Base-by-base conservation (phyloP, 2,329 filamentous ascomycete species). In the Beauveria sp. region DNA sequence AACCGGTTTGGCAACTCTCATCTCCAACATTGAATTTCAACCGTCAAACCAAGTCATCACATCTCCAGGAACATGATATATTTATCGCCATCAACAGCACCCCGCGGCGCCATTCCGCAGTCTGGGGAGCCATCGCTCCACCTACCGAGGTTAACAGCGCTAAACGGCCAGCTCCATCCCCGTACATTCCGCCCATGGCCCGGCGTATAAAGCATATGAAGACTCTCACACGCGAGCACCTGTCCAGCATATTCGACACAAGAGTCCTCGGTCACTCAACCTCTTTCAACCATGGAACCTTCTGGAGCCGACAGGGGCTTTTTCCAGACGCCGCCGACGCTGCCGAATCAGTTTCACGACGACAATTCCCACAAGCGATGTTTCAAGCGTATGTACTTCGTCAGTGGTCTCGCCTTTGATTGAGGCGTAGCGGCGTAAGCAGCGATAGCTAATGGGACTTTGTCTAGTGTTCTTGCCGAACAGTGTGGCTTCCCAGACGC, bases 331-430 rank as follows among this genome's bases (percentile, higher is more conserved):
- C 72, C 77, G 4, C 81, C 79, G 2, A 73, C 77, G 10, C 69
- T 86, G 51, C 73, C 70, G 16, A 86, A 86, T 65, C 83, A 85
- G 62, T 84, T 82, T 62, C 70, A 79, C 48, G 80, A 85, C 41
- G 84, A 86, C 68, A 72, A 71, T 6, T 80, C 77, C 57, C 77
- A 82, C 28, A 77, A 79, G 66, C 75, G 83, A 37, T 74, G 79
- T n/a, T 73, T 84, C 34, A 75, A 76, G 55, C 71, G 84, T 85
- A 68, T 65, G 76, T 20, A 50, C 64, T 62, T 28, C 48, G 28
- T 14, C 48, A 4, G 5, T 43, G 5, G 5, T 43, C 18, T 66
- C 12, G n/a, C 20, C 8, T 4, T 26, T 37, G 34, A 6, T 37
- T 5, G 34, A 37, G 34, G 12, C 34, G 14, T 14, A 37, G 34